phyloP scores from a whole-genome alignment of 2,329 filamentous ascomycete species.

The Neofusicoccum kwambonambiense region DNA sequence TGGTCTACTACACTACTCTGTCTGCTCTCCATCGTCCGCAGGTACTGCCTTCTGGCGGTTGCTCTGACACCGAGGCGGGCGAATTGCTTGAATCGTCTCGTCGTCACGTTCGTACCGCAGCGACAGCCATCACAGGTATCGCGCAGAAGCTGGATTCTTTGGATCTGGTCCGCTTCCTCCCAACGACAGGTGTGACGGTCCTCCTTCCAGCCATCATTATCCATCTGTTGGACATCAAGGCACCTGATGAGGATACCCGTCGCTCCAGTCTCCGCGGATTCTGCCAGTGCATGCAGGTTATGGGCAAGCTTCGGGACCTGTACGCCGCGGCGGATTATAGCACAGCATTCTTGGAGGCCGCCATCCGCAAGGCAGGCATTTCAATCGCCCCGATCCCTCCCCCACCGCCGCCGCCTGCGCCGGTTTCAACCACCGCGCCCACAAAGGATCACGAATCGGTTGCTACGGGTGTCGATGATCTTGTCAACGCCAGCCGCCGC shows the following conservation, averaged over 20 bases:
- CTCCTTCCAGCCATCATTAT: constrained; percentile 92
- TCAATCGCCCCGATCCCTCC: constrained; percentile 54
- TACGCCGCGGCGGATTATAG: constrained; percentile 95
- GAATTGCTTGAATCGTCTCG: constrained; percentile 81
- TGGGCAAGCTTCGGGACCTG: constrained; percentile 81
- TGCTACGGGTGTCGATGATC: constrained; percentile 45
- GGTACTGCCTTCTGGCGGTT: constrained; percentile 69
- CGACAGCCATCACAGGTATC: constrained; percentile 81
- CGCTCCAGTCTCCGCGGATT: constrained; percentile 76
- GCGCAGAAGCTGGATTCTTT: constrained; percentile 71
- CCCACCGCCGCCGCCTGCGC: constrained; percentile 26
- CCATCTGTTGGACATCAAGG: constrained; percentile 89
- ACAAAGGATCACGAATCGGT: not conserved
- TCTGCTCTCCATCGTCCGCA: constrained; percentile 90
- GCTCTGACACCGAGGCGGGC: constrained; percentile 48
- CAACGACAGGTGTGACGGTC: constrained; percentile 87
- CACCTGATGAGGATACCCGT: constrained; percentile 68
- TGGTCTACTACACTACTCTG: constrained; percentile 89
- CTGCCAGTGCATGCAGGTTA: constrained; percentile 87
- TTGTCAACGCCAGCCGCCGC: constrained; percentile 46
- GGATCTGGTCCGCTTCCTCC: constrained; percentile 74
- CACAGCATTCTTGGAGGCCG: constrained; percentile 90
- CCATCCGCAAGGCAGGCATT: constrained; percentile 82
- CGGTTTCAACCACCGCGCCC: not conserved
- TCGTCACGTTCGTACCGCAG: constrained; percentile 77